Conservation (phyloP, 2,329 filamentous ascomycete species). For the Trichophaea hybrida region DNA sequence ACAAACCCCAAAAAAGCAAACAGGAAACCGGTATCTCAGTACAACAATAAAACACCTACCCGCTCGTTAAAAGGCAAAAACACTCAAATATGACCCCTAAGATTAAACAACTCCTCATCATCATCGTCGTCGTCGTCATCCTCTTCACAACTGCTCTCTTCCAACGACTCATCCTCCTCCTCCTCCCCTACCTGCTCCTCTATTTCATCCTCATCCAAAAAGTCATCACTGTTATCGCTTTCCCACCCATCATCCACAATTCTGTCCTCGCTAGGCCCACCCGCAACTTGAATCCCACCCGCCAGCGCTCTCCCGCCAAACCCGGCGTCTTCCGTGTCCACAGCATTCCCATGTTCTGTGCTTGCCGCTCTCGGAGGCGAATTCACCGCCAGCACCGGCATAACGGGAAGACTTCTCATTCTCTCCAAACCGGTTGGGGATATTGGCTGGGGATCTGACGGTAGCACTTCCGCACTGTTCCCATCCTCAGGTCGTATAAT, state of each 20-base stretch:
- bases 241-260: constrained; percentile 36
- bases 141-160: constrained; percentile 27
- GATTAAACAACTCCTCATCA: constrained; percentile 36
- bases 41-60: no score
- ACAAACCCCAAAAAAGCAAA: neutral
- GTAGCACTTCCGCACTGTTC: constrained; percentile 7
- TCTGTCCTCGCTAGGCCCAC: constrained; percentile 26
- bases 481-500: constrained; percentile 37
- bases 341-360: constrained; percentile 9
- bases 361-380: constrained; percentile 15
- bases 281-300: constrained; percentile 30
- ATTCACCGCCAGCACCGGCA: constrained; percentile 23
- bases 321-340: neutral
- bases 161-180: constrained; percentile 27
- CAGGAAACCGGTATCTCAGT: neutral
- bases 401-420: neutral
- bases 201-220: constrained; percentile 29
- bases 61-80: neutral
- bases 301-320: constrained; percentile 19
- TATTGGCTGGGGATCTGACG: neutral
- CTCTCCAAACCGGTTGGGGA: neutral
- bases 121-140: constrained; percentile 36
- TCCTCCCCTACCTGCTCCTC: constrained; percentile 35
- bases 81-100: constrained; percentile 39
- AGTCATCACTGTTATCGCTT: constrained; percentile 38